Evolutionary conservation across 2,329 filamentous ascomycete genomes (phyloP).

Genomic region (Fusarium tanahbumbuense): DNA sequence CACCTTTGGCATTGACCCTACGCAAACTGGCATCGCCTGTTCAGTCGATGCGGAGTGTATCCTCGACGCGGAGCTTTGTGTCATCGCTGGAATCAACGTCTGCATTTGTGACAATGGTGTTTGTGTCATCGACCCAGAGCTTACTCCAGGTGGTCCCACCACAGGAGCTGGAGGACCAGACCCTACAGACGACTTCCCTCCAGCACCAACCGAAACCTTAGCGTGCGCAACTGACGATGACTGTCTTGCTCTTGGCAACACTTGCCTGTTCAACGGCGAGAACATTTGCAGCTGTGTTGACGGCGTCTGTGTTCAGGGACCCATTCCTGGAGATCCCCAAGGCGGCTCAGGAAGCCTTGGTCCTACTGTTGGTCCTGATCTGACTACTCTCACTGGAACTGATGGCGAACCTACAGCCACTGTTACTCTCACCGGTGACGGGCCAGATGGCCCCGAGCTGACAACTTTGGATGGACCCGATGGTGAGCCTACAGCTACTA

Average conservation of each 20-base stretch:
- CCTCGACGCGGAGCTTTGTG: constrained; percentile 3
- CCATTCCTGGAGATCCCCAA: neutral
- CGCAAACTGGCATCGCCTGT: neutral
- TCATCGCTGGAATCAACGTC: neutral
- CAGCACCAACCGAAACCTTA: neutral
- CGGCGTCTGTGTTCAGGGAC: constrained; percentile 12
- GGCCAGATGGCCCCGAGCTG: neutral
- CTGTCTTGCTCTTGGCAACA: constrained; percentile 5
- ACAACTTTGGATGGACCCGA: neutral
- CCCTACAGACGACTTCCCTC: neutral
- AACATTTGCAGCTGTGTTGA: constrained; percentile 20
- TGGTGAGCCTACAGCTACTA: neutral
- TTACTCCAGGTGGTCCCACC: neutral
- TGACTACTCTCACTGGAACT: neutral
- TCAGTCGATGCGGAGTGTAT: constrained; percentile 11
- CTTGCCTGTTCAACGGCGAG: constrained; percentile 1
- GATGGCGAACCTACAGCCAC: neutral
- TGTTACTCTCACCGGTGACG: neutral
- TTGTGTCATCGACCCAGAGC: neutral
- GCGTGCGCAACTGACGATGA: constrained; percentile 7
- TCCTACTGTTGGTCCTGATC: neutral
- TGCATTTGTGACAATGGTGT: constrained; percentile 10
- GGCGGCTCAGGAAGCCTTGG: neutral
- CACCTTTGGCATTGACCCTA: neutral
- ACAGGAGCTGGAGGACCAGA: neutral